Evolutionary conservation across 1,139 yeast species (phyloP), one percentile per base, ranked within the genome.

Genomic region (Suhomyces panamericanus): DNA sequence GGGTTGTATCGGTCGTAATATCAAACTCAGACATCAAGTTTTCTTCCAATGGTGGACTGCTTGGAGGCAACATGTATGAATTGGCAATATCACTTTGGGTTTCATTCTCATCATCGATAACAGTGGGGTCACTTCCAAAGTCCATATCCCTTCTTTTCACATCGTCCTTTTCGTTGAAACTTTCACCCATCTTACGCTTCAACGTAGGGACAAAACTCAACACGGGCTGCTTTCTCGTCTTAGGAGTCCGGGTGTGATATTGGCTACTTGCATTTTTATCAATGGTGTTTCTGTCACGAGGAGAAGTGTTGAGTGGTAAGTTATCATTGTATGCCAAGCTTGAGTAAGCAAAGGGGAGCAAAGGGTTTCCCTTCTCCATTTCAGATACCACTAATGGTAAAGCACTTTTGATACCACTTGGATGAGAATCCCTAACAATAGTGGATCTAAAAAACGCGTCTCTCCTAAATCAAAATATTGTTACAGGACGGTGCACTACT

Each of bases 141-240:
- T 51, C 62, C 30, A 56, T 49, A 12, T 63, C 75, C 37, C 70
- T 55, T 48, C 76, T 59, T 45, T 74, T 74, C 22, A 71, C 52
- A 46, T 74, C 71, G 52, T 72, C 77, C 42, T 71, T 71, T 43
- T 74, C 78, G 42, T 72, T 72, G 52, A 74, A 74, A 55, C 76
- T 70, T 30, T 63, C 76, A 0, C 78, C 78, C 73, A 70, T 67
- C 44, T 71, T 69, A 44, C 79, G 61, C 46, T 74, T 74, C 51
- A 74, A 62, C 14, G 66, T 62, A 6, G 78, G 78, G 0, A 63
- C 61, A 28, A 57, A 47, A 32, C 44, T 46, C 31, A 67, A 48
- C 6, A 49, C 42, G 3, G 73, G 72, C 39, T 46, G 20, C 46
- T 42, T 35, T 40, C 42, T 29, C 33, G 42, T 32, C 45, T 46